Base-by-base conservation (phyloP, 352 stramenopile species). In the Globisporangium solare region DNA sequence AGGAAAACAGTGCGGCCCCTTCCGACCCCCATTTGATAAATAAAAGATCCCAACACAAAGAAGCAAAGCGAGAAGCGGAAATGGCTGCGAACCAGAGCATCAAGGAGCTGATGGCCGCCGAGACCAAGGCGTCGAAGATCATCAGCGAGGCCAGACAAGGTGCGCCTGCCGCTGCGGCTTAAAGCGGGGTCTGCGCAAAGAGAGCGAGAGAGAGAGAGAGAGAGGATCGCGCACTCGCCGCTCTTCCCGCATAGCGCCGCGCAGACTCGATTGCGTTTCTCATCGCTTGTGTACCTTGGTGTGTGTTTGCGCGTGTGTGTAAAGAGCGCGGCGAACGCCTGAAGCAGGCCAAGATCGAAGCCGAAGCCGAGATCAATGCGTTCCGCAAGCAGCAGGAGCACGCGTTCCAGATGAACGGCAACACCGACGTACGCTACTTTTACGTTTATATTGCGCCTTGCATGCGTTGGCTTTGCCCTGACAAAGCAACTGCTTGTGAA, bases 91-190 rank as follows among this genome's bases (percentile, higher is more conserved):
- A 94, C 67, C 77, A 92, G 65, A 92, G 84, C 66, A 94, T 92
- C 61, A 91, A 95, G 71, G 86, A 95, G 79, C 79, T 95, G 39
- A 92, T 94, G 75, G 81, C 84, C 49, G 86, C 86, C 56, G 86
- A 95, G 77, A 90, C 77, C 48, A 95, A 94, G 76, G 84, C 86
- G n/a, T 93, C 83, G 58, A 89, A 92, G 66, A 91, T 95, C 71
- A 92, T 95, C 54, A 90, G 78, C 59, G 86, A 95, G 63, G 84
- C 86, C 22, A 79, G 84, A 22, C 77, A 90, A 77, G 85, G 83
- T 92, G 47, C 46, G 51, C 47, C 32, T 10, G 21, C 6, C 15
- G 3, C 12, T 60, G 22, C 24, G 46, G 21, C 24, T 53, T 20
- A 15, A 15, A 27, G 15, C n/a, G 47, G 2, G 47, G 21, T 42